These are phyloP conservation scores for Tricholomella constricta DNA, from an alignment of 768 basidiomycete species.

Conservation along the genomic window DNA sequence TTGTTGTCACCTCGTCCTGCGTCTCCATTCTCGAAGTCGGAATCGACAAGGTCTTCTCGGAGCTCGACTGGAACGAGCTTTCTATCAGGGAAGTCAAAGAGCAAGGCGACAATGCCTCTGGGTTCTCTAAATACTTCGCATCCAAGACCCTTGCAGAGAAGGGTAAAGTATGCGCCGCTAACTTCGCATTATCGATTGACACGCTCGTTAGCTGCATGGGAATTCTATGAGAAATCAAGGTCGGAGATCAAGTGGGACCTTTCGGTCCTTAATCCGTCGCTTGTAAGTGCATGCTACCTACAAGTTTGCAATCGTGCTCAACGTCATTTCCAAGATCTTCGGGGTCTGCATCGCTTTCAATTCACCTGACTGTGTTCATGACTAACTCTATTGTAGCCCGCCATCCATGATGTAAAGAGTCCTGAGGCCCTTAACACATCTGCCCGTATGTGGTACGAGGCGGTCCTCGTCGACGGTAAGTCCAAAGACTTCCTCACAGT, in stretches of 20 bases:
- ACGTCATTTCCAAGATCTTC: conserved; percentile 21
- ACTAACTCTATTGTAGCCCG: conserved; percentile 29
- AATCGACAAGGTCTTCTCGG: conserved; percentile 35
- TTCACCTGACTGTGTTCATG: neutral
- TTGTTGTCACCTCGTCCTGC: conserved; percentile 63
- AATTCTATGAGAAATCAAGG: conserved; percentile 40
- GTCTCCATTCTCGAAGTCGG: conserved; percentile 43
- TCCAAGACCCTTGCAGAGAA: conserved; percentile 64
- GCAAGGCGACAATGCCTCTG: conserved; percentile 47
- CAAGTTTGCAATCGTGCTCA: neutral
- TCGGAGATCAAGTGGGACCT: conserved; percentile 52
- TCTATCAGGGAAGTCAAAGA: conserved; percentile 47
- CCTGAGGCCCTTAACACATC: conserved; percentile 39
- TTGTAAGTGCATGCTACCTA: conserved; percentile 27
- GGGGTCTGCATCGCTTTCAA: conserved; percentile 24
- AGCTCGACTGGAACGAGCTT: conserved; percentile 62
- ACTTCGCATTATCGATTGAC: neutral
- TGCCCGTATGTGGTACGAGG: conserved; percentile 31
- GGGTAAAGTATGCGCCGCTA: conserved; percentile 26
- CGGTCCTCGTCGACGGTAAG: conserved; percentile 25
- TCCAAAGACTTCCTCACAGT: conserved; percentile 21
- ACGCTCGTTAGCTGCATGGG: conserved; percentile 40
- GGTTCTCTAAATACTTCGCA: conserved; percentile 50
- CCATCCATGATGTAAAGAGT: conserved; percentile 35
- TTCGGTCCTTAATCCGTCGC: conserved; percentile 53